Evolutionary conservation across 139 green algal species (phyloP).

Genomic region (Chlamydomonas incerta): DNA sequence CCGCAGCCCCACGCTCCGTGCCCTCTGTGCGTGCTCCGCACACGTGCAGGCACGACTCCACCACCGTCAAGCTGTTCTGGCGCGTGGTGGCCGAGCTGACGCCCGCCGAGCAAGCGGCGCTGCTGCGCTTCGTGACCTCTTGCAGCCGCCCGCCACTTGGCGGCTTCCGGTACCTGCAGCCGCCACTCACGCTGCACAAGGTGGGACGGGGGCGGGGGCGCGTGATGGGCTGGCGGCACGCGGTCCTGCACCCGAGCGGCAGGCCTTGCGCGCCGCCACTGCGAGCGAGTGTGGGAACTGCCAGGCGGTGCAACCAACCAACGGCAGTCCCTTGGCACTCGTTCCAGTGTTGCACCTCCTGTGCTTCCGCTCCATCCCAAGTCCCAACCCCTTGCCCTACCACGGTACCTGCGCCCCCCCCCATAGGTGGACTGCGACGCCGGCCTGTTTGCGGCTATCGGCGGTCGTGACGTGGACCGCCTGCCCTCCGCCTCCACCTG

Average conservation of each 20-base stretch:
- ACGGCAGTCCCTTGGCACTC: no score
- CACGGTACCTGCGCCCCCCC: no score
- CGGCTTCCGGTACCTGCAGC: constrained; percentile 90
- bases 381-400: no score
- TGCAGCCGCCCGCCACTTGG: constrained; percentile 88
- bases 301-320: no score
- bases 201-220: constrained; percentile 38
- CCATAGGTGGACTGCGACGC: constrained; percentile 78
- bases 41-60: constrained; percentile 48
- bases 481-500: constrained; percentile 94
- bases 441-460: constrained; percentile 65
- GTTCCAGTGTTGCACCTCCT: no score
- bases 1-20: no score
- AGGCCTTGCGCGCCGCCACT: no score
- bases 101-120: constrained; percentile 56
- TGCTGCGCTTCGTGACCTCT: constrained; percentile 92
- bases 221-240: no score
- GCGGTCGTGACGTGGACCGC: constrained; percentile 82
- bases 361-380: no score
- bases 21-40: neutral
- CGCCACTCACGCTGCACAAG: constrained; percentile 89
- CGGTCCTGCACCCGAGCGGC: no score
- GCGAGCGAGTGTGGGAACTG: no score
- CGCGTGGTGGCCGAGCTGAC: constrained; percentile 68
- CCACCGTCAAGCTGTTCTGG: constrained; percentile 90